These are phyloP conservation scores for Pontederia paniculata DNA, from an alignment of 176 grass and related monocot genomes.

Conservation along the genomic window DNA sequence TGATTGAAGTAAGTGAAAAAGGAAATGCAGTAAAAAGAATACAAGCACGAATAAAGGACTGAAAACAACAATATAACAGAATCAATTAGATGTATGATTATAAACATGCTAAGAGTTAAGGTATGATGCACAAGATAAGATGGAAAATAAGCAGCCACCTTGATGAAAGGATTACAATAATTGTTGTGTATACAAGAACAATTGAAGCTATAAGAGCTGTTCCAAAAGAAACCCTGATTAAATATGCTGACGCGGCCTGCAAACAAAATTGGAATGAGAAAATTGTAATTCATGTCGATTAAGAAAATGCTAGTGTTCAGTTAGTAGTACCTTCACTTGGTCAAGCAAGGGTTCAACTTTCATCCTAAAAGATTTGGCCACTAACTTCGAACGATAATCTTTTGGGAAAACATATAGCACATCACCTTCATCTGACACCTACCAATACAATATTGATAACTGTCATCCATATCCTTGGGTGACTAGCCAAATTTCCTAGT, in stretches of 20 bases:
- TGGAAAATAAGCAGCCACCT: slow-evolving; percentile 45
- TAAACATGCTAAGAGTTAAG: neutral
- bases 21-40: neutral
- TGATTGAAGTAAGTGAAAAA: slow-evolving; percentile 1
- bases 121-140: neutral
- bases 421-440: slow-evolving; percentile 95
- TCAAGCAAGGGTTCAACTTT: slow-evolving; percentile 60
- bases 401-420: slow-evolving; percentile 79
- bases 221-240: slow-evolving; percentile 82
- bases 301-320: neutral
- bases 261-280: slow-evolving; percentile 15
- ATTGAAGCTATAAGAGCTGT: slow-evolving; percentile 91
- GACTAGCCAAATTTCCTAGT: too few relatives aligned
- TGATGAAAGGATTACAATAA: slow-evolving; percentile 72
- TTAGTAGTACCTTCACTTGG: slow-evolving; percentile 61
- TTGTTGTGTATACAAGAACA: slow-evolving; percentile 87
- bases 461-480: too few relatives aligned
- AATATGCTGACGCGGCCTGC: slow-evolving; percentile 64
- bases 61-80: neutral
- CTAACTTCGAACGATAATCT: slow-evolving; percentile 79
- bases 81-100: neutral
- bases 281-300: neutral
- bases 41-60: neutral
- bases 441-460: slow-evolving; percentile 13
- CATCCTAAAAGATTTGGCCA: slow-evolving; percentile 79